These are phyloP conservation scores for Omphalotus guepiniiformis DNA, from an alignment of 768 basidiomycete genomes.

Conservation along the genomic window DNA sequence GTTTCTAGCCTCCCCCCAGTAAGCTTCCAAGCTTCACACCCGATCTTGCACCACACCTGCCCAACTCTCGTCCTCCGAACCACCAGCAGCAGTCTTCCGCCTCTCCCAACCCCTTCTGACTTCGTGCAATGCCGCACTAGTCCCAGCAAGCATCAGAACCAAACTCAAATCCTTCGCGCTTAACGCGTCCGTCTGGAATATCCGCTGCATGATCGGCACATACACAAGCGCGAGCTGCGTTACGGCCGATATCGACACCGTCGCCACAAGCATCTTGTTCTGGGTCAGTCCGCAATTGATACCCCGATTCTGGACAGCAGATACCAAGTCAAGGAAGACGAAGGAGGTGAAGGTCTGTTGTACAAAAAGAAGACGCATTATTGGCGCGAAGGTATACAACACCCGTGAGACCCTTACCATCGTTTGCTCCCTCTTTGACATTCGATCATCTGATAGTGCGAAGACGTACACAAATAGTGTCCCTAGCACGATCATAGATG, in stretches of 20 bases:
- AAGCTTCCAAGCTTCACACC: conserved; percentile 28
- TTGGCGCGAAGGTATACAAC: not conserved
- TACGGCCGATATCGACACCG: conserved; percentile 82
- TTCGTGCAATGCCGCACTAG: conserved; percentile 73
- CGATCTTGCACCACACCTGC: conserved; percentile 44
- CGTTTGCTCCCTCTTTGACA: conserved; percentile 88
- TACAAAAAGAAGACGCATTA: conserved; percentile 10
- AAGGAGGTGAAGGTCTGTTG: conserved; percentile 94
- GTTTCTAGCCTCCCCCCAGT: not conserved
- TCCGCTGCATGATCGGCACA: conserved; percentile 81
- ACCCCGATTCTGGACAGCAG: conserved; percentile 91
- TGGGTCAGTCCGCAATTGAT: conserved; percentile 78
- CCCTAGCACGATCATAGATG: conserved; percentile 85
- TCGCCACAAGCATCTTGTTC: conserved; percentile 87
- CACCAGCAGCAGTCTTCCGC: conserved; percentile 26
- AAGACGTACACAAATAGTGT: conserved; percentile 84
- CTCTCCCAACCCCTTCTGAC: conserved; percentile 75
- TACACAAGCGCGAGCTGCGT: conserved; percentile 86
- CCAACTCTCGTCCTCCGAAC: conserved; percentile 46
- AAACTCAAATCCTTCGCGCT: conserved; percentile 61
- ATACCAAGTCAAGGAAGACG: conserved; percentile 95
- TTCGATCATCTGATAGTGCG: conserved; percentile 77
- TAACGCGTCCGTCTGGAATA: conserved; percentile 93
- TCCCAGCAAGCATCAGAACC: conserved; percentile 61
- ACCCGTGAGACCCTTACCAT: conserved; percentile 59